Evolutionary conservation across 2,329 filamentous ascomycete genomes (phyloP).

Genomic region (Apiospora pterosperma): DNA sequence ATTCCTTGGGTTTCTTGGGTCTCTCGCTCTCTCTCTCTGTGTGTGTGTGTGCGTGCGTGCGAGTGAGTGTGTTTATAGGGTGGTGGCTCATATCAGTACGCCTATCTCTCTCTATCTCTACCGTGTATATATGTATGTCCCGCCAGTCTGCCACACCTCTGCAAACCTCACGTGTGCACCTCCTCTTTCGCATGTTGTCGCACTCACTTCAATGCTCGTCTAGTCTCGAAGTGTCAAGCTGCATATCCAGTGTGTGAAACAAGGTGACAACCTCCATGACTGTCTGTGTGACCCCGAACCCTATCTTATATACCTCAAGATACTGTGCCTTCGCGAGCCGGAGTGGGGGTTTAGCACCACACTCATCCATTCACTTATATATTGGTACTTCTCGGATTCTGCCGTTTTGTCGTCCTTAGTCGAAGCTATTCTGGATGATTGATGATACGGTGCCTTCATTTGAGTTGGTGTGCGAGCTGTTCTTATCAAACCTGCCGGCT

Average conservation of each 20-base stretch:
- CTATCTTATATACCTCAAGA: not conserved
- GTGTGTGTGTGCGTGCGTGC: not conserved
- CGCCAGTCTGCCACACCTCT: not conserved
- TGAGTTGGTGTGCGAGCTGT: conserved; percentile 16
- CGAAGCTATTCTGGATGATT: conserved; percentile 1
- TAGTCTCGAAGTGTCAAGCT: not conserved
- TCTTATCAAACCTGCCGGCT: conserved; percentile 12
- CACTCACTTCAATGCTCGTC: not conserved
- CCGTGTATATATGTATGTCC: not conserved
- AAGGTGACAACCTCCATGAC: not conserved
- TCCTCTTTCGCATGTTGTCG: not conserved
- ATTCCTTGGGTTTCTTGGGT: not conserved
- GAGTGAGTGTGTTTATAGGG: not conserved
- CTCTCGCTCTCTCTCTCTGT: no score
- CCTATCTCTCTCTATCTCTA: no score
- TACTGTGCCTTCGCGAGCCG: not conserved
- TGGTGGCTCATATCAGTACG: not conserved
- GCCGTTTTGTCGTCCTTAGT: not conserved
- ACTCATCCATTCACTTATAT: not conserved
- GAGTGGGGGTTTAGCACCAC: not conserved
- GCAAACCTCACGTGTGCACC: not conserved
- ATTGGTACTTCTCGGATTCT: not conserved
- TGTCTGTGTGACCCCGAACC: not conserved
- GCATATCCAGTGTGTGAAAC: not conserved
- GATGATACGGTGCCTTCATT: not conserved